Percentiles rank a stretch among this genome's conserved stretches.
Evolutionary conservation across 2,329 filamentous ascomycete species (phyloP).

Genomic region (Aspergillaceae sp.): DNA sequence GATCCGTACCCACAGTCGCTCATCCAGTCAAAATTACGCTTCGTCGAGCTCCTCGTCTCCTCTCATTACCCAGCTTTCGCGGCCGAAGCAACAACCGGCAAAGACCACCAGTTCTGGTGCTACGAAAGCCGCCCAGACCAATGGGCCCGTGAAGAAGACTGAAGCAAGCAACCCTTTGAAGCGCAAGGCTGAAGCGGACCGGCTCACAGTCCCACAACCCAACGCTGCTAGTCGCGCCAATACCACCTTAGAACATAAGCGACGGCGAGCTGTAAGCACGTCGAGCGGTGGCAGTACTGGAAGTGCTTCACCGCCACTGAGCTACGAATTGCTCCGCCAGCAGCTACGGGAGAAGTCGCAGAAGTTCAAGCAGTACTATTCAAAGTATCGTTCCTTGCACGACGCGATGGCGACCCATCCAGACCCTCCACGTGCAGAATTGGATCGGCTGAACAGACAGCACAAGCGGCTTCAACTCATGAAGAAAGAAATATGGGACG

Average conservation of each 20-base stretch:
- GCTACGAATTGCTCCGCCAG: constrained; percentile 28
- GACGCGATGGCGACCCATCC: constrained; percentile 34
- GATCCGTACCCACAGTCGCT: constrained; percentile 38
- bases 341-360: constrained; percentile 34
- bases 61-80: constrained; percentile 31
- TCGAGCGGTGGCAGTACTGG: constrained; percentile 35
- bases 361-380: constrained; percentile 50
- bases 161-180: constrained; percentile 28
- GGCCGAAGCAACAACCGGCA: constrained; percentile 15
- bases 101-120: constrained; percentile 8
- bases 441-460: constrained; percentile 46
- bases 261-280: constrained; percentile 28
- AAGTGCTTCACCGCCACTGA: constrained; percentile 32
- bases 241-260: constrained; percentile 34
- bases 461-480: constrained; percentile 47
- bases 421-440: constrained; percentile 41
- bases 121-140: constrained; percentile 17
- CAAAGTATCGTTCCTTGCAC: constrained; percentile 50
- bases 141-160: constrained; percentile 20
- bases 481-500: constrained; percentile 50
- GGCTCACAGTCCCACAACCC: constrained; percentile 12
- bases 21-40: constrained; percentile 33
- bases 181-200: constrained; percentile 33
- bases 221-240: constrained; percentile 19
- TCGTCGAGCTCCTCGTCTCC: constrained; percentile 35